Conservation (phyloP, 352 stramenopile genomes). For the Phytophthora macrochlamydospora region DNA sequence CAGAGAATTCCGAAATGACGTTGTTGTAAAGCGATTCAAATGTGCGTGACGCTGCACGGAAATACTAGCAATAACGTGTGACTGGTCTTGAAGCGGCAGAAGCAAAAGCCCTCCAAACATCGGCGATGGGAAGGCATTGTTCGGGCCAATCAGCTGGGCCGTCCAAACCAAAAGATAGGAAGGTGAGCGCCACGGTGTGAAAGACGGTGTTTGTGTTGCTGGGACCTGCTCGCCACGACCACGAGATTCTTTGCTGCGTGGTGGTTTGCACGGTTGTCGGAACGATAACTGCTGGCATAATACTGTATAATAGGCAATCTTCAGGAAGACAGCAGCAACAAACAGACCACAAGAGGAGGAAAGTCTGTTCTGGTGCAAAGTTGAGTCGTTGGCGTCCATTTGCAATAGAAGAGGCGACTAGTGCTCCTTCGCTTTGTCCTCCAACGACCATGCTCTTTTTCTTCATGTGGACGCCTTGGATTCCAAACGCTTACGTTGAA, state of each 20-base stretch:
- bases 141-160: background rate
- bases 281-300: no score
- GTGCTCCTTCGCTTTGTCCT: no score
- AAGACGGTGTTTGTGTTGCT: background rate
- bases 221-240: background rate
- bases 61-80: background rate
- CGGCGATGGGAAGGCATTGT: background rate
- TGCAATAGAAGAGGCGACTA: no score
- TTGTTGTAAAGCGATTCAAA: background rate
- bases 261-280: no score
- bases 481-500: no score
- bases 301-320: background rate
- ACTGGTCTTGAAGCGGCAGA: background rate
- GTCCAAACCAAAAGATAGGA: background rate
- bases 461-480: no score
- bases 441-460: no score
- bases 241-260: background rate
- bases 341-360: no score
- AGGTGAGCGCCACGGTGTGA: background rate
- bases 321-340: background rate
- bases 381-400: no score
- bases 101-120: background rate
- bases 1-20: constrained; percentile 1
- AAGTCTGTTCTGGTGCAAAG: no score
- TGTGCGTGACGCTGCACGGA: background rate